These are phyloP conservation scores for Barbarea vulgaris DNA, from an alignment of 345 rosid species.

Conservation along the genomic window DNA sequence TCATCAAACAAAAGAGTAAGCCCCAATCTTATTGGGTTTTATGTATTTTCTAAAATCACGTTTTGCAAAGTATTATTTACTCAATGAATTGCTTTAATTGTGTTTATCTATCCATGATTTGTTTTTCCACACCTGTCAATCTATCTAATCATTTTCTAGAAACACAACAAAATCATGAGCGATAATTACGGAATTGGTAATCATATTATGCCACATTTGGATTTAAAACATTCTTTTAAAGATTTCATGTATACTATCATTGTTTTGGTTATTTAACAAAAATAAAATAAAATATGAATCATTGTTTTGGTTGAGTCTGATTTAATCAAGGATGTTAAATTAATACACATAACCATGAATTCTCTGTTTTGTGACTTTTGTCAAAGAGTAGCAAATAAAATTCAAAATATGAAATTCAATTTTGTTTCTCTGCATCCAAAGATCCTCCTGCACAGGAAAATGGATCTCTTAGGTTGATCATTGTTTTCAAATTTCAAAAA, in stretches of 20 bases:
- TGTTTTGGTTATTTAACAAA: constrained; percentile 17
- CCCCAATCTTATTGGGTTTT: neutral
- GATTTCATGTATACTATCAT: constrained; percentile 3
- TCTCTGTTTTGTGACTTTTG: neutral
- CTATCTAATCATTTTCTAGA: constrained; percentile 13
- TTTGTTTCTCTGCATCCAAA: neutral
- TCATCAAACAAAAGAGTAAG: constrained; percentile 16
- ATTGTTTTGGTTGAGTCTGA: constrained; percentile 31
- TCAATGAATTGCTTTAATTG: neutral
- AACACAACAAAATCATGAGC: constrained; percentile 28
- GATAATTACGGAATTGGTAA: constrained; percentile 36
- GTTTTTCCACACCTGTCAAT: neutral
- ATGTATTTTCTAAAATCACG: constrained; percentile 16
- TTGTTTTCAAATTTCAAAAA: neutral
- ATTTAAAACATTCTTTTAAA: constrained; percentile 31
- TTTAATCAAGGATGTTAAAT: constrained; percentile 7
- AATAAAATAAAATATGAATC: neutral
- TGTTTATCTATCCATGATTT: neutral
- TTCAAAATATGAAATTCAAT: neutral
- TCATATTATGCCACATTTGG: constrained; percentile 18
- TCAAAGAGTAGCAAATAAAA: neutral
- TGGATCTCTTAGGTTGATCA: neutral
- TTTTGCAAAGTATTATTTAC: neutral
- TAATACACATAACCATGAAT: neutral
- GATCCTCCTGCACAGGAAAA: neutral